Evolutionary conservation across 2,329 filamentous ascomycete species (phyloP).

Genomic region (Diaporthe velutina): DNA sequence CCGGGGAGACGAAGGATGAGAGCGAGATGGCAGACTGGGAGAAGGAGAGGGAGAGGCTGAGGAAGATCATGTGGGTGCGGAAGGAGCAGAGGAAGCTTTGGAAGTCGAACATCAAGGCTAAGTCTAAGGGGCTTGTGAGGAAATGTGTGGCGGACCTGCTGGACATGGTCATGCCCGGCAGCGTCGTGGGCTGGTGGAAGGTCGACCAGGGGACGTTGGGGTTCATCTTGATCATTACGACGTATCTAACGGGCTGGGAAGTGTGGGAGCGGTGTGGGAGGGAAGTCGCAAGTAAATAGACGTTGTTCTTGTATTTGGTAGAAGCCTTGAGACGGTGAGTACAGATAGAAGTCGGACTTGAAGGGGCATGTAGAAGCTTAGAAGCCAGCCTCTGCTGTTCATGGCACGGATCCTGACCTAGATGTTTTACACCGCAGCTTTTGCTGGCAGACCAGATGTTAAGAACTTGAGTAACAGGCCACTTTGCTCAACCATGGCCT

Average conservation of each 20-base stretch:
- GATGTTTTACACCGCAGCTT: background rate
- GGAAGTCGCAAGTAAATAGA: slow-evolving; percentile 15
- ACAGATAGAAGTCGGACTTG: background rate
- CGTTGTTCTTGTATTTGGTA: background rate
- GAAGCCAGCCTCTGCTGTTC: background rate
- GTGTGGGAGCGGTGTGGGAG: slow-evolving; percentile 70
- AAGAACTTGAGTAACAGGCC: background rate
- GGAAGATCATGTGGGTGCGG: slow-evolving; percentile 49
- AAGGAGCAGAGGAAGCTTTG: slow-evolving; percentile 50
- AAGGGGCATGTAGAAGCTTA: background rate
- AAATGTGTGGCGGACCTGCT: slow-evolving; percentile 68
- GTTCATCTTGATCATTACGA: slow-evolving; percentile 71
- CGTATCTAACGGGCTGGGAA: slow-evolving; percentile 69
- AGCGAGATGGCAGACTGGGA: slow-evolving; percentile 41
- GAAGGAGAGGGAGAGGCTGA: slow-evolving; percentile 53
- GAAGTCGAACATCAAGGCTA: slow-evolving; percentile 47
- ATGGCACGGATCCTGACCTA: no score
- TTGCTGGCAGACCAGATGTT: background rate
- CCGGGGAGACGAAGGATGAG: slow-evolving; percentile 43
- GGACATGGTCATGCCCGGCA: slow-evolving; percentile 73
- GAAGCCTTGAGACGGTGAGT: slow-evolving; percentile 8
- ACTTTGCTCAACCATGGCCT: no score
- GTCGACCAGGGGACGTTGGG: slow-evolving; percentile 66
- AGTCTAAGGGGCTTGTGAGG: slow-evolving; percentile 55
- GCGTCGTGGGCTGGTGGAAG: slow-evolving; percentile 71